Base-by-base conservation (phyloP, 2,329 filamentous ascomycete species). In the Fusarium sp. region DNA sequence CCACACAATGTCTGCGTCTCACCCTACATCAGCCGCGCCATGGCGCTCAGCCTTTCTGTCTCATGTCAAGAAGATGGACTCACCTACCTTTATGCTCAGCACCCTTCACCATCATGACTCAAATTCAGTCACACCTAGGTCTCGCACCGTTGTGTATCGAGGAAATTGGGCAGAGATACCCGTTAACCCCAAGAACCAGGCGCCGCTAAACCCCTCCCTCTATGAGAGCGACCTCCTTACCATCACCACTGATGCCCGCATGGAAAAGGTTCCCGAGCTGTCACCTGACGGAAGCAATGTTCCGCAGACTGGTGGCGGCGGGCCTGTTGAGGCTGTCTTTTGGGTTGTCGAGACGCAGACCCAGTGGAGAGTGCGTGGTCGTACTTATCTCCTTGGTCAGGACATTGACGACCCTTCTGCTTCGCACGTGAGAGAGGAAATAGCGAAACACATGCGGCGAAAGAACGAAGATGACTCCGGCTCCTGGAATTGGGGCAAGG, bases 231-330 rank as follows among this genome's bases (percentile, higher is more conserved):
- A 98, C 70, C 82, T 95, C 72, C 87, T 92, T 5, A 91, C 92
- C 1, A 91, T 98, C 75, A 97, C 95, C 1, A 97, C 94, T 0
- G 96, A 98, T 78, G 88, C 88, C 10, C 88, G 95, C 45, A 97
- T 97, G 93, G 87, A 90, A 62, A 98, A 98, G 83, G 84, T 92
- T 0, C 83, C 84, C 4, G 91, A 98, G 79, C 80, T 98, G 5
- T 88, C 24, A 84, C 45, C 38, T 45, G 61, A 53, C 80, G 84
- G 38, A 80, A 82, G 73, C 82, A 83, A 40, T 3, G 22, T 60
- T 9, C 50, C 49, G 17, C 68, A 71, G 83, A 88, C 57, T 65
- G 89, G 89, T 11, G 86, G 90, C 36, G 89, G 93, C 39, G 89
- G 89, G 1, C 85, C 87, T 4, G 88, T 95, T n/a, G 95, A 98